Base-by-base conservation (phyloP, 1,284 basidiomycete species). In the Sporisorium sorghi region DNA sequence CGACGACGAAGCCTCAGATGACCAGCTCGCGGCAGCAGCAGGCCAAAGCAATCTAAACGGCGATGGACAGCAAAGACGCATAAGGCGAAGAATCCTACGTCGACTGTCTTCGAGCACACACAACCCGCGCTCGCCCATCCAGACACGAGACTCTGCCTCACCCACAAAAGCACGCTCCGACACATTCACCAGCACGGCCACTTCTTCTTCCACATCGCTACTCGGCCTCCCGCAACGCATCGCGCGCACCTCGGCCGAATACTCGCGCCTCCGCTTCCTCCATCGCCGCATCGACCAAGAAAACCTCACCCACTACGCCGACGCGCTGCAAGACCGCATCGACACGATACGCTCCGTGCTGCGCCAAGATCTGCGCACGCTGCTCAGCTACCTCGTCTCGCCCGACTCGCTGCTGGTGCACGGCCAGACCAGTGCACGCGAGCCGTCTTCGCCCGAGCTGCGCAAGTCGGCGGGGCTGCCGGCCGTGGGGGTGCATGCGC, bases 181-280 rank as follows among this genome's bases (percentile, higher is more conserved):
- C 15, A 48, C 49, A 5, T n/a, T 59, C 12, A 28, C 33, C 9
- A 44, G 42, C 30, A 24, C 39, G 21, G 11, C 35, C 11, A 35
- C 39, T 7, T 19, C 55, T 23, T 15, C 63, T 17, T 58, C 63
- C 21, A 23, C 57, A 3, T 59, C 70, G 1, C 32, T 71, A 19
- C 60, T 67, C 2, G 68, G 67, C 2, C 54, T 64, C 1, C 52
- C 91, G 5, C 97, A 97, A 84, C 90, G 93, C 79, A 88, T 97
- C 5, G 88, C 89, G 15, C 89, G 94, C 51, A 91, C 94, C 15
- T 93, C 94, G 12, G 88, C 90, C 12, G 95, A 97, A 85, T 97
- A 95, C 83, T 93, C 89, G 3, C 94, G 97, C 82, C 88, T 97
- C n/a, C 87, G 93, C 35, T 98, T 97, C 83, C 91, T 97, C 76